Base-by-base conservation (phyloP, 1,284 basidiomycete species). In the Sanguinoderma infundibulare region DNA sequence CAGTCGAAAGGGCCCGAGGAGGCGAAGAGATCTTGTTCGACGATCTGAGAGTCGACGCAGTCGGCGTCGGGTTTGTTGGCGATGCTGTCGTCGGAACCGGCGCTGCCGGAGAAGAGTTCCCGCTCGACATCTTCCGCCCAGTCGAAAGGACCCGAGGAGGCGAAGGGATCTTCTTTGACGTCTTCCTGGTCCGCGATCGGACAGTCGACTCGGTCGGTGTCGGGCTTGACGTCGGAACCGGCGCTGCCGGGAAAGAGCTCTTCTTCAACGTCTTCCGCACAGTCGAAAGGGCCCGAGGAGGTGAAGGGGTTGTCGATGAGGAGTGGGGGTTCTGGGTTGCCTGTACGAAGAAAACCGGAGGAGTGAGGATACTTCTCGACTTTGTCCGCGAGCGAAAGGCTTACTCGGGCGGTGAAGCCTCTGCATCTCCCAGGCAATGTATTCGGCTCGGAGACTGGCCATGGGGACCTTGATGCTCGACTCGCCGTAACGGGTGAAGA, bases 401-500 rank as follows among this genome's bases (percentile, higher is more conserved):
- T 47, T 49, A 49, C 46, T 14, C 26, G 14, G 26, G 15, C 8
- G 28, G n/a, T 20, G 46, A 14, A 32, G 17, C 20, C 32, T 10
- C 40, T 54, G 17, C 20, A 30, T 10, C 40, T 54, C 30, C 53
- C 53, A 54, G 3, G 40, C 40, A n/a, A 32, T 34, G 32, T 54
- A 54, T 20, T 54, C 39, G 0, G 26, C 53, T 26, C 17, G 38
- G n/a, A 54, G 53, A 2, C 3, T 3, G 3, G 26, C 53, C n/a
- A 54, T 54, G 9, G 53, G 53, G 2, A 54, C 28, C 53, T 54
- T 54, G 38, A 30, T 34, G 39, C 9, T 42, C 38, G 24, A 39
- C 5, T 54, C 53, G 10, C 53, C 53, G 39, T 42, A 42, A 20
- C 40, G 30, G 53, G 34, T 14, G 10, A 54, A 54, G 53, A 54